Evolutionary conservation across 2,329 filamentous ascomycete species (phyloP), one percentile per base, ranked within the genome.

Genomic region (Beauveria bassiana): DNA sequence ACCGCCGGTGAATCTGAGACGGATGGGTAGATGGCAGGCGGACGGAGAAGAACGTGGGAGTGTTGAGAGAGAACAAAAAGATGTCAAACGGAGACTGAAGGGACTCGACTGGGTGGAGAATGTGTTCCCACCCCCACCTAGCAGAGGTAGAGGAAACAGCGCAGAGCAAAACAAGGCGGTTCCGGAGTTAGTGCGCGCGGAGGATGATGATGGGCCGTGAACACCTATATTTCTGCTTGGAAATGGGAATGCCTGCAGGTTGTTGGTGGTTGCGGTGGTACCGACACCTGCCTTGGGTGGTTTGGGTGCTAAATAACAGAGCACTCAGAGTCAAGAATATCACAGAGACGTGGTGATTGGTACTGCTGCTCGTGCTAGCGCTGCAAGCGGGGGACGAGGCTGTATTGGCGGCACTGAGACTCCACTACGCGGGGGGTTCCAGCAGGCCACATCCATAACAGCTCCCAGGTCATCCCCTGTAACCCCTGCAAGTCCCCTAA

Each of bases 311-410:
- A 14, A 22, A 22, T 22, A 1, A 34, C 10, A 12, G 4, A 34
- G 31, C 31, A 2, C 31, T 31, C 31, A 34, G 31, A 34, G 31
- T 34, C 31, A 14, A 34, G 31, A 34, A 12, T 5, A 22, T 22
- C 2, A 38, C 12, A 38, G 34, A 16, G 34, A 38, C 14, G 34
- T 38, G 34, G 5, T 38, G 34, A 38, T 12, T 38, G 34, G 34
- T 38, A 16, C 5, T 38, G 34, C 34, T 38, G 34, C 34, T 38
- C 5, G 2, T 14, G 10, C 10, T 49, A 49, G 46, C 46, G 46
- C 31, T 52, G 20, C 31, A 53, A 53, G 51, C 51, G 51, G 51
- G 31, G 51, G 51, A 42, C 51, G 51, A 53, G 51, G 51, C 51
- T 53, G 51, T 34, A 24, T 42, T 53, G 20, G 51, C 45, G 22